Conservation (phyloP, 2,329 filamentous ascomycete species). For the Cadophora sp. region DNA sequence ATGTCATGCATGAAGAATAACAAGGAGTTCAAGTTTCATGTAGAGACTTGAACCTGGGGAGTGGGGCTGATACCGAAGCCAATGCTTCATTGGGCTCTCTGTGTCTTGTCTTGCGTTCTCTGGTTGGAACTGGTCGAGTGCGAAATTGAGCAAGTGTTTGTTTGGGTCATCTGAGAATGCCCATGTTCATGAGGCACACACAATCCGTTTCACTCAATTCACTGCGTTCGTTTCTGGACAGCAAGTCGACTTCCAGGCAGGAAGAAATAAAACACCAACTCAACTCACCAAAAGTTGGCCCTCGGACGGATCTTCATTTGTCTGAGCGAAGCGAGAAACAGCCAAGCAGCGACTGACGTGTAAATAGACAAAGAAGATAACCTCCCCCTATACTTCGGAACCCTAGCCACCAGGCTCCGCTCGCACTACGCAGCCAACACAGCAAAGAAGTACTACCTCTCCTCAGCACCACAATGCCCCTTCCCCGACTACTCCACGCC, state of each 20-base stretch:
- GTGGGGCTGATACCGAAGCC: neutral
- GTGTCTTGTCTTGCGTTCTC: neutral
- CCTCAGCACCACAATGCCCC: constrained; percentile 49
- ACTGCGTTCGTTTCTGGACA: no score
- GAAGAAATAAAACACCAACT: no score
- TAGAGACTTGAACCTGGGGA: neutral
- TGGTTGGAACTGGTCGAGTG: neutral
- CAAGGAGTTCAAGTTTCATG: neutral
- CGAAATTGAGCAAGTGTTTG: neutral
- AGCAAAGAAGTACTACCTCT: constrained; percentile 46
- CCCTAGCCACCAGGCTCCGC: constrained; percentile 45
- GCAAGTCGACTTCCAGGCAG: no score
- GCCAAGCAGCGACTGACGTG: neutral
- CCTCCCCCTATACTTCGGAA: constrained; percentile 38
- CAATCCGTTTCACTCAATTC: no score
- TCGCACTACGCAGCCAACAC: constrained; percentile 26
- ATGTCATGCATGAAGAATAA: neutral
- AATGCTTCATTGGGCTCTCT: neutral
- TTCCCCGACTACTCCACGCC: constrained; percentile 47
- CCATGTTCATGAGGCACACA: no score
- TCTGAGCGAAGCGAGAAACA: neutral
- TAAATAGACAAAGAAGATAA: constrained; percentile 46
- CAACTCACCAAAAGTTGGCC: neutral
- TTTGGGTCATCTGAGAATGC: neutral
- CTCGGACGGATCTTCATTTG: neutral